Percentiles rank a stretch among this genome's conserved stretches.
These are phyloP conservation scores for Rhizopus arrhizus DNA, from an alignment of 371 early-diverging fungal genomes.

Conservation along the genomic window DNA sequence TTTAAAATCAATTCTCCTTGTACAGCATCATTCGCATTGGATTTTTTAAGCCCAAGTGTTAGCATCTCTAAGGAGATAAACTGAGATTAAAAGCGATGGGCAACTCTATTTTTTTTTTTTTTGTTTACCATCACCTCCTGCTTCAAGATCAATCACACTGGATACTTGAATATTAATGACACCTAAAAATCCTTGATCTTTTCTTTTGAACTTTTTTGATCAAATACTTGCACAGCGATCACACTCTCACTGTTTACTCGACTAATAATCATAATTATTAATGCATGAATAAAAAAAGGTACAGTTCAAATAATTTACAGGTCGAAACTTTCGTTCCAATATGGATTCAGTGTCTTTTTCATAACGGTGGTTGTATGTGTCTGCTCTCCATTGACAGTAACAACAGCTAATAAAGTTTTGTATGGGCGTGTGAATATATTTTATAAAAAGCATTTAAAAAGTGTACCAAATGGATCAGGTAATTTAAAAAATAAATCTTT, in stretches of 20 bases:
- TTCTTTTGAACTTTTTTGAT: slow-evolving; percentile 95
- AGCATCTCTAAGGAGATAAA: slow-evolving; percentile 69
- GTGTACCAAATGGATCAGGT: slow-evolving; percentile 68
- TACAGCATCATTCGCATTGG: slow-evolving; percentile 78
- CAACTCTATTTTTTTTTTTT: neutral
- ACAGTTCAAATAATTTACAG: slow-evolving; percentile 46
- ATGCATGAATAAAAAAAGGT: neutral
- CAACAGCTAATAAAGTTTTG: slow-evolving; percentile 68
- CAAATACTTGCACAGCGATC: slow-evolving; percentile 94
- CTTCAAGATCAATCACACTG: slow-evolving; percentile 75
- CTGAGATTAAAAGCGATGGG: neutral
- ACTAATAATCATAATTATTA: slow-evolving; percentile 34
- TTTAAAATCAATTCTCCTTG: slow-evolving; percentile 84
- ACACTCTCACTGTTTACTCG: slow-evolving; percentile 78
- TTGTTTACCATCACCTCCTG: slow-evolving; percentile 70
- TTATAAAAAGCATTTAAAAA: too few species aligned
- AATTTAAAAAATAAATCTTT: slow-evolving; percentile 80
- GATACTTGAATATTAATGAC: slow-evolving; percentile 88
- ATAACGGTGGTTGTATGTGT: slow-evolving; percentile 81
- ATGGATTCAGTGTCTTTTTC: slow-evolving; percentile 79
- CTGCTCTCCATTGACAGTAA: slow-evolving; percentile 91
- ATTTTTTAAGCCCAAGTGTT: slow-evolving; percentile 83
- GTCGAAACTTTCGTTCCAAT: slow-evolving; percentile 81
- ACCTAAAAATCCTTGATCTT: slow-evolving; percentile 94
- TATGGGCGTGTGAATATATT: too few species aligned